Base-by-base conservation (phyloP, 257 asterid species). In the Solanum arcanum region DNA sequence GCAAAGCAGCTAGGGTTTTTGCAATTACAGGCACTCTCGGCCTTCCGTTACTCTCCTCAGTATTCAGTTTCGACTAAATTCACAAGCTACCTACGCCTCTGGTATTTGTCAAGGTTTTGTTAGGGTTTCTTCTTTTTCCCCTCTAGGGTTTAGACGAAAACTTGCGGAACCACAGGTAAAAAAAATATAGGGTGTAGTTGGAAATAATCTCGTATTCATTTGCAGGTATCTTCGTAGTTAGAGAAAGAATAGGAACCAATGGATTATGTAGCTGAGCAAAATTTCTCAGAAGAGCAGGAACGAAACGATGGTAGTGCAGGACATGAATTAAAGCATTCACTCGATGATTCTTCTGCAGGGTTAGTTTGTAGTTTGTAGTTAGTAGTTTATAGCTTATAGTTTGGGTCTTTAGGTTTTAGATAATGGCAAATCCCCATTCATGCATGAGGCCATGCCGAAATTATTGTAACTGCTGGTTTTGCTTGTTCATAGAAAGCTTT, bases 281-380 rank as follows among this genome's bases (percentile, higher is more conserved):
- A 92, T 89, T 87, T 88, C 29, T 88, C 86, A 44, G 95, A 91
- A 81, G 95, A 92, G 89, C 93, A 93, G 86, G 94, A 95, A 92
- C 69, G 93, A 94, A 98, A 91, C 94, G 98, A 89, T 96, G 93
- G 95, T 94, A 94, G 95, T 92, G 94, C 96, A 86, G 95, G 93
- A 86, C 46, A 85, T 82, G 92, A 91, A 47, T 90, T 94, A 89
- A 95, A 95, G 98, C 95, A 94, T 72, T 89, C 93, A 68, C 25
- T 73, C 86, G 92, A 89, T 87, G 98, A 96, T 93, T 95, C 98
- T 73, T 94, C 98, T 73, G 98, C 98, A 92, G 99, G 99, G 99
- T 97, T 97, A 97, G 99, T 96, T 93, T 92, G 92, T 93, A 93
- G 99, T 96, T 93, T 92, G 92, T 93, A 93, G 95, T 92, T 93